Evolutionary conservation across 2,329 filamentous ascomycete species (phyloP), one percentile per base, ranked within the genome.

Genomic region (Fusarium xylarioides): DNA sequence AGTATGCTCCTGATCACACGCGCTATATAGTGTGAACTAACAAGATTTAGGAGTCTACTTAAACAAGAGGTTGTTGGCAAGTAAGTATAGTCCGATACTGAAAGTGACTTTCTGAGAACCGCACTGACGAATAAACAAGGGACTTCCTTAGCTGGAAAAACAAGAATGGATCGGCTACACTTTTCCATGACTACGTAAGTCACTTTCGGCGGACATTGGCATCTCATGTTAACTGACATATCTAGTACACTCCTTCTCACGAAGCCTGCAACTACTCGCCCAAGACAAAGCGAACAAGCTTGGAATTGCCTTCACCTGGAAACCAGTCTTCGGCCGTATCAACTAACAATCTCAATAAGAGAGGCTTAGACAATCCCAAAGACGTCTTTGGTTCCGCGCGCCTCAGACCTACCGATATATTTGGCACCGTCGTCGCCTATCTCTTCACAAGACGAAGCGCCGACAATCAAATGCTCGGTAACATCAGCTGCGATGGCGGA

Each of bases 151-250:
- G 30, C 21, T 52, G 47, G 47, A 4, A 49, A 32, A 42, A 23
- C 8, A 3, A 3, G 0, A 7, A 19, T 23, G 47, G n/a, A 8
- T 14, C 30, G 5, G 7, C 30, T 23, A 0, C 23, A 4, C 47
- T 50, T 2, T 50, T 50, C 16, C 11, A 1, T 34, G 30, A 50
- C 4, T 23, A 50, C 4, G 47, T 50, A 23, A 34, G 30, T 5
- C n/a, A 10, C 11, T 7, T 15, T 35, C 4, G 0, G 4, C 4
- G 5, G 3, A 34, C 11, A 34, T 23, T 0, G 11, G 30, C 5
- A 14, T 14, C 15, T 26, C 3, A 15, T 35, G 23, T 8, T 26
- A 10, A 50, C 30, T 34, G 5, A 10, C 16, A 12, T 32, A 3
- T 12, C 11, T 18, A 49, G 46, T 0, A 18, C n/a, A 21, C 28